These are phyloP conservation scores for Coniferiporia weirii DNA, from an alignment of 1,284 basidiomycete species.

Conservation along the genomic window DNA sequence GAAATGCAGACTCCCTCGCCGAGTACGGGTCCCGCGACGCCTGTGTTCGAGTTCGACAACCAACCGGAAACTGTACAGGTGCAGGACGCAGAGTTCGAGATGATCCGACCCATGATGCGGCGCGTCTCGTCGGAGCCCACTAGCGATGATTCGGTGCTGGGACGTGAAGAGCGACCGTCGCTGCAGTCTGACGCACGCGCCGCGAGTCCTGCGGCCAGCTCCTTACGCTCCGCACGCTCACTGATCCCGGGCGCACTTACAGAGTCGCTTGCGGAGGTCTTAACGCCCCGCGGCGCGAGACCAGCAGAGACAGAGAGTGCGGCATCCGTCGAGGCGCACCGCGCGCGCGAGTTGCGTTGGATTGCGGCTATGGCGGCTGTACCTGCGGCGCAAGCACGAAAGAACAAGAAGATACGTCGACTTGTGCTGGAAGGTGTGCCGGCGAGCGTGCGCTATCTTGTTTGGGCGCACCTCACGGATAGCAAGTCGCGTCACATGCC, in stretches of 20 bases:
- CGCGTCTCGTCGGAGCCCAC: slow-evolving; percentile 29
- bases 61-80: slow-evolving; percentile 57
- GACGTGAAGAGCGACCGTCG: slow-evolving; percentile 24
- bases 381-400: slow-evolving; percentile 59
- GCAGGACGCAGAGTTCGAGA: slow-evolving; percentile 74
- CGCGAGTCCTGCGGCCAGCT: slow-evolving; percentile 21
- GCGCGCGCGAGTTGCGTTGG: slow-evolving; percentile 74
- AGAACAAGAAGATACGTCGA: slow-evolving; percentile 82
- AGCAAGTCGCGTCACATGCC: slow-evolving; percentile 64
- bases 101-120: slow-evolving; percentile 54
- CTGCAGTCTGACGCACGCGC: slow-evolving; percentile 29
- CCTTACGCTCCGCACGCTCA: slow-evolving; percentile 20
- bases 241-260: slow-evolving; percentile 2
- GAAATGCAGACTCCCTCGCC: slow-evolving; percentile 26
- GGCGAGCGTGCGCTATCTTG: slow-evolving; percentile 75
- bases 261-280: slow-evolving; percentile 7
- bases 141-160: slow-evolving; percentile 45
- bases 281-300: slow-evolving; percentile 10
- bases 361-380: slow-evolving; percentile 59
- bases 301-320: slow-evolving; percentile 10
- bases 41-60: slow-evolving; percentile 24
- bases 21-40: slow-evolving; percentile 21
- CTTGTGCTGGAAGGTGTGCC: slow-evolving; percentile 81
- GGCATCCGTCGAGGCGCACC: slow-evolving; percentile 57
- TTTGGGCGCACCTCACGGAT: slow-evolving; percentile 80